A percentile compares a stretch with the other conserved stretches of the same genome.
These are phyloP conservation scores for Babesia sp. DNA, from an alignment of 169 alveolate genomes.

Conservation along the genomic window DNA sequence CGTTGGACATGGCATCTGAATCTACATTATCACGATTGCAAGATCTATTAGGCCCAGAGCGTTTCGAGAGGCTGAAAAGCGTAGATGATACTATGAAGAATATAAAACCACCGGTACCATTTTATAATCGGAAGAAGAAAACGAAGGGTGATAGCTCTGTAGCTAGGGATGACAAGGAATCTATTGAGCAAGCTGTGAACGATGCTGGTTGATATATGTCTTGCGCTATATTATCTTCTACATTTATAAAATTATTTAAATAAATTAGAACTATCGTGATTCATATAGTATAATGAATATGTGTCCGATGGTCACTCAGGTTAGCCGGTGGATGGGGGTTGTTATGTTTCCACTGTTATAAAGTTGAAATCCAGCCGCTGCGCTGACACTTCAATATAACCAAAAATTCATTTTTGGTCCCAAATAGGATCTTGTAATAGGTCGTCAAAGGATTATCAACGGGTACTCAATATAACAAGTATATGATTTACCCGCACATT, in stretches of 20 bases:
- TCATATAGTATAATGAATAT: too few species aligned
- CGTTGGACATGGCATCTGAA: conserved; percentile 59
- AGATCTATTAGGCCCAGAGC: conserved; percentile 27
- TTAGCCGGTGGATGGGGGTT: background rate
- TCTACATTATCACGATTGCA: background rate
- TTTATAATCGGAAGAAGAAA: conserved; percentile 43
- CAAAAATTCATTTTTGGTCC: background rate
- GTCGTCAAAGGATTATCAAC: background rate
- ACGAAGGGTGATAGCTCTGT: background rate
- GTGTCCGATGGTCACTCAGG: too few species aligned
- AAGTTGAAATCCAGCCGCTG: background rate
- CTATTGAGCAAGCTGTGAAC: background rate
- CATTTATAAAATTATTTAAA: too few species aligned
- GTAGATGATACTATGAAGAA: conserved; percentile 4
- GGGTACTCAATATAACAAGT: too few species aligned
- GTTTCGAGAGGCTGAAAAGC: conserved; percentile 16
- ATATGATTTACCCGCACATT: too few species aligned
- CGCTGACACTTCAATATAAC: background rate
- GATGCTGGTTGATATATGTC: too few species aligned
- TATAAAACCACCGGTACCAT: conserved; percentile 45
- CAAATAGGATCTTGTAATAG: background rate
- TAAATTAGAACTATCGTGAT: too few species aligned
- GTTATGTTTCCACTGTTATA: background rate
- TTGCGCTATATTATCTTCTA: too few species aligned
- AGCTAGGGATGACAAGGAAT: background rate